Evolutionary conservation across 2,329 filamentous ascomycete genomes (phyloP).

Genomic region (Botryosphaeria dothidea): DNA sequence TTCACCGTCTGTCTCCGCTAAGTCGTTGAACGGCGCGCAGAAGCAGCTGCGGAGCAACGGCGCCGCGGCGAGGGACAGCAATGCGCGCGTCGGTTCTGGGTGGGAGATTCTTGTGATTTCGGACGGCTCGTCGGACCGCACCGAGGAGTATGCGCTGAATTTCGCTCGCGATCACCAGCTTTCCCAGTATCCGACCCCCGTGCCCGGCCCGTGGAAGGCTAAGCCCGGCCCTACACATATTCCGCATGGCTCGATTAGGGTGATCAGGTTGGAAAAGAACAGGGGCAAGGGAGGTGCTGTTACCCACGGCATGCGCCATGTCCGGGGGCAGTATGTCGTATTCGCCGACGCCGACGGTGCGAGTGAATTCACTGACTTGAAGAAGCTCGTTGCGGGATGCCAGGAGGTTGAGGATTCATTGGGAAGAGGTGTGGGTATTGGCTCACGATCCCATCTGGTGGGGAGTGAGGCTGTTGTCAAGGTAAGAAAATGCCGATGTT

Average conservation of each 20-base stretch:
- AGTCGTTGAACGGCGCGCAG: conserved; percentile 29
- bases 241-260: conserved; percentile 75
- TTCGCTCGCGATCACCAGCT: conserved; percentile 73
- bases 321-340: conserved; percentile 81
- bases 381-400: conserved; percentile 77
- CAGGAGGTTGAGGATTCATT: conserved; percentile 72
- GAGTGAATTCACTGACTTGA: conserved; percentile 79
- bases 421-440: conserved; percentile 81
- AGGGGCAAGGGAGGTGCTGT: conserved; percentile 94
- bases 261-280: conserved; percentile 78
- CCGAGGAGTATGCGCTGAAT: conserved; percentile 73
- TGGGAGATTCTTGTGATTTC: conserved; percentile 95
- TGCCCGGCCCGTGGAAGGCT: conserved; percentile 55
- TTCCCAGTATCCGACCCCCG: conserved; percentile 38
- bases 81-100: conserved; percentile 48
- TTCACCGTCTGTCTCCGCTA: conserved; percentile 25
- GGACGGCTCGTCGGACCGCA: conserved; percentile 83
- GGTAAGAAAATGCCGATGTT: conserved; percentile 49
- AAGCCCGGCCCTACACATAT: conserved; percentile 52
- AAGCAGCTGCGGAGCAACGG: conserved; percentile 25
- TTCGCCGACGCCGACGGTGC: conserved; percentile 97
- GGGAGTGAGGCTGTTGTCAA: conserved; percentile 93
- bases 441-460: conserved; percentile 88
- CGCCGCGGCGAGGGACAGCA: too few relatives aligned
- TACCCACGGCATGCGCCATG: conserved; percentile 92